Evolutionary conservation across 495 filamentous ascomycete genomes (phyloP), one percentile per base, ranked within the genome.

Genomic region (Aspergillus egyptiacus): DNA sequence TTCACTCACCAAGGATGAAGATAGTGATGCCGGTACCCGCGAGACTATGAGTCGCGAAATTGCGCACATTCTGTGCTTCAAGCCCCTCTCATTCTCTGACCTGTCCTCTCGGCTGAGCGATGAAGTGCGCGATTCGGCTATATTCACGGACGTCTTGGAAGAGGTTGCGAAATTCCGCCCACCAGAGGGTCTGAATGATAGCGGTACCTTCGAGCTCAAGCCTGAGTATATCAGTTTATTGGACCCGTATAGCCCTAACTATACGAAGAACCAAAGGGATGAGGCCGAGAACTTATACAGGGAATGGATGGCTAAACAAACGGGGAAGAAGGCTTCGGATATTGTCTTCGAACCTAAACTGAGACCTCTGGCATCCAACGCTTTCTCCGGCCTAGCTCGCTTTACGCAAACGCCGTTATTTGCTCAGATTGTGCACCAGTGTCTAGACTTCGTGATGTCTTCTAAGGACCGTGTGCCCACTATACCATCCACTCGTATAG

Each of bases 261-360:
- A 93, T 68, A 90, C 80, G 53, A 94, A 95, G 65, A 97, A 97
- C 62, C 94, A 97, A 64, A 85, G 93, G 20, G 93, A 99, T 57
- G 93, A 99, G 61, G 87, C 91, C 0, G 93, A 99, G 69, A 84
- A 75, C 46, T 85, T 87, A 14, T 96, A 90, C 65, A 86, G 81
- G 47, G 84, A 83, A 42, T 85, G 87, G 76, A 80, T 91, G 70
- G 85, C 89, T 7, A 91, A 94, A 69, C 87, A 86, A 69, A 89
- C 85, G 0, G 91, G 93, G 2, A 86, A 87, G 58, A 74, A 83
- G 33, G 70, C 77, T 6, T 77, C 84, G 11, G 91, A 99, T 33
- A 82, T 96, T 53, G 91, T 96, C n/a, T 95, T 85, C 61, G 91
- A 96, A 64, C 90, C 93, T 2, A 90, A 81, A 50, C 73, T 96